Conservation (phyloP, 805 yeast species). For the Maudiozyma barnettii region DNA sequence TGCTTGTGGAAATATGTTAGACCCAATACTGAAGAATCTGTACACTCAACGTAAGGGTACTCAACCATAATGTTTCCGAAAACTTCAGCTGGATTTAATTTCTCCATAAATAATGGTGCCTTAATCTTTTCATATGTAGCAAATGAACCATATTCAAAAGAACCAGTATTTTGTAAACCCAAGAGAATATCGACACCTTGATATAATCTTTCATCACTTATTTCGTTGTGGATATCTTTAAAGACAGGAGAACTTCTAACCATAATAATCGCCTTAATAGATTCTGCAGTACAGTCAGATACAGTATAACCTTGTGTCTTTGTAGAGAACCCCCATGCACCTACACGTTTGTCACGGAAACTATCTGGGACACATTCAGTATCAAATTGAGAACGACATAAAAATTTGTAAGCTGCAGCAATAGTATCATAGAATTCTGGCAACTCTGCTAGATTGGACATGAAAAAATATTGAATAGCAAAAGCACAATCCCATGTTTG, state of each 20-base stretch:
- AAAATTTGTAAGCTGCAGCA: conserved; percentile 55
- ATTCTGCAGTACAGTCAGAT: conserved; percentile 94
- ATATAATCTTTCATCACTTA: conserved; percentile 44
- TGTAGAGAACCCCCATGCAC: conserved; percentile 96
- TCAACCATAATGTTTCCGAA: conserved; percentile 98
- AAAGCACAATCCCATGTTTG: conserved; percentile 97
- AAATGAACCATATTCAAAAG: conserved; percentile 81
- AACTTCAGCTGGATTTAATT: conserved; percentile 91
- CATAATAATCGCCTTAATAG: conserved; percentile 88
- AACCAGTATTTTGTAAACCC: conserved; percentile 66
- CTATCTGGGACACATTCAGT: conserved; percentile 69
- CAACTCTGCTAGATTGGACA: conserved; percentile 66
- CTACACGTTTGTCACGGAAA: conserved; percentile 72
- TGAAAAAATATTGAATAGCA: conserved; percentile 70
- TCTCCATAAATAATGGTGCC: conserved; percentile 68
- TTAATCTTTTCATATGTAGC: conserved; percentile 84
- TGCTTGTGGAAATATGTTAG: conserved; percentile 64
- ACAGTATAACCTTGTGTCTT: conserved; percentile 95
- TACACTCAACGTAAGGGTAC: conserved; percentile 96
- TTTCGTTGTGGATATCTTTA: conserved; percentile 39
- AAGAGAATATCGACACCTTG: conserved; percentile 71
- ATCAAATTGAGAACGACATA: conserved; percentile 77
- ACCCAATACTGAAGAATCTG: conserved; percentile 90
- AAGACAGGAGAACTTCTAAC: conserved; percentile 58
- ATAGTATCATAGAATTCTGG: conserved; percentile 59